These are phyloP conservation scores for Alternaria triticina DNA, from an alignment of 2,329 filamentous ascomycete genomes.

Conservation along the genomic window DNA sequence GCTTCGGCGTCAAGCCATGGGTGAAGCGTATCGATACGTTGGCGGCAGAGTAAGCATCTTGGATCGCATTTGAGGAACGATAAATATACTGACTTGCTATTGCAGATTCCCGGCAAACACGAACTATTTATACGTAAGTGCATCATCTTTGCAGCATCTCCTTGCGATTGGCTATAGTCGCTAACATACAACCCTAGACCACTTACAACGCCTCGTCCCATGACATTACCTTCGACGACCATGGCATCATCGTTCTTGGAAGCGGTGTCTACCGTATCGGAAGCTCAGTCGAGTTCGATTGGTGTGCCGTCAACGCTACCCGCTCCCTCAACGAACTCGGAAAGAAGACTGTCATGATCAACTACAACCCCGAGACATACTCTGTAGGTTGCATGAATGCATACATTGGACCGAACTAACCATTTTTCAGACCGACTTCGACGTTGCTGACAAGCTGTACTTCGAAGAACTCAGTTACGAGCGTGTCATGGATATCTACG, in stretches of 20 bases:
- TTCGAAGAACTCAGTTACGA: constrained; percentile 98
- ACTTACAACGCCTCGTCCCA: constrained; percentile 96
- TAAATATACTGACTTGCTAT: no score
- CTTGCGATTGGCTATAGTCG: background rate
- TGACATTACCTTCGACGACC: constrained; percentile 92
- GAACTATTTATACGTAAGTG: background rate
- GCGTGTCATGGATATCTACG: constrained; percentile 98
- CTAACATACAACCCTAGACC: constrained; percentile 70
- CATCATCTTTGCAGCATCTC: background rate
- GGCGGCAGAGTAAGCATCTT: constrained; percentile 79
- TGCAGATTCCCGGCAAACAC: no score
- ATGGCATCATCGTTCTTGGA: constrained; percentile 86
- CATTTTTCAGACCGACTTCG: constrained; percentile 72
- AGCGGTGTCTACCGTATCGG: constrained; percentile 98
- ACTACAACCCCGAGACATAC: constrained; percentile 50
- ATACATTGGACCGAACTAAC: constrained; percentile 14
- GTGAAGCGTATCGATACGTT: constrained; percentile 99
- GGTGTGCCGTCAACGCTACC: constrained; percentile 93
- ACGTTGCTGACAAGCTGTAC: constrained; percentile 88
- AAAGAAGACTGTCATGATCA: constrained; percentile 98
- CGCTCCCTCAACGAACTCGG: constrained; percentile 83
- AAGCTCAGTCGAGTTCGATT: constrained; percentile 97
- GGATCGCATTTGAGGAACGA: no score
- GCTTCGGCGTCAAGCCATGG: constrained; percentile 90
- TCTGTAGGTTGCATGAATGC: constrained; percentile 51